Percentiles rank a stretch among this genome's conserved stretches.
Evolutionary conservation across 1,284 basidiomycete genomes (phyloP).

Genomic region (Gastroboletus turbinatus): DNA sequence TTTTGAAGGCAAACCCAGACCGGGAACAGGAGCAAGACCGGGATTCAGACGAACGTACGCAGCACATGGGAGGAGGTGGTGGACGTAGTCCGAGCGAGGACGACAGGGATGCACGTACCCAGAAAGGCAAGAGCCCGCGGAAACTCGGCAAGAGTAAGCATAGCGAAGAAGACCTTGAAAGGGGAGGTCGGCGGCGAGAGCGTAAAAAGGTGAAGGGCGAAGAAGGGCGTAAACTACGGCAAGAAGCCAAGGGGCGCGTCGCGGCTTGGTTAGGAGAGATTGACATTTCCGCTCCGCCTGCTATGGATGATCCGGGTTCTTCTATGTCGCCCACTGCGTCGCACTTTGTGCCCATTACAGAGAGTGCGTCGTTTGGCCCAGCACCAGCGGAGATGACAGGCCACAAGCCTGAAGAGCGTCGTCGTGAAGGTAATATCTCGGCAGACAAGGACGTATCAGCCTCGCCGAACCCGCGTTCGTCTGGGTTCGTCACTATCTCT

Average conservation of each 20-base stretch:
- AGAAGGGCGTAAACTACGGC: constrained; percentile 41
- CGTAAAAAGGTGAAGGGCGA: constrained; percentile 28
- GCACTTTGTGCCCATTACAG: constrained; percentile 23
- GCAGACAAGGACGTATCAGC: constrained; percentile 33
- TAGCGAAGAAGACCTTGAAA: constrained; percentile 34
- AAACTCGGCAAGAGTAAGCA: constrained; percentile 30
- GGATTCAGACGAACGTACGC: constrained; percentile 51
- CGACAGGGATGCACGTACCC: constrained; percentile 32
- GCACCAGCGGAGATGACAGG: constrained; percentile 12
- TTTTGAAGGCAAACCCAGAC: constrained; percentile 20
- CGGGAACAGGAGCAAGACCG: constrained; percentile 39
- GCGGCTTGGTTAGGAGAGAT: constrained; percentile 73
- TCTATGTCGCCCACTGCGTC: constrained; percentile 24
- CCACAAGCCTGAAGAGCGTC: constrained; percentile 4
- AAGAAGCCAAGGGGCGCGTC: constrained; percentile 66
- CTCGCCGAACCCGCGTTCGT: constrained; percentile 66
- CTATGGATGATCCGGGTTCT: constrained; percentile 21
- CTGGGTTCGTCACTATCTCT: constrained; percentile 67
- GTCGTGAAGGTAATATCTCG: neutral
- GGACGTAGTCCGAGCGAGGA: constrained; percentile 35
- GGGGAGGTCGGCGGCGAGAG: constrained; percentile 28
- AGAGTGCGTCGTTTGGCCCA: constrained; percentile 24
- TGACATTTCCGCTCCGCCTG: constrained; percentile 47
- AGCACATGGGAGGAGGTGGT: constrained; percentile 40
- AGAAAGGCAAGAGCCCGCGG: constrained; percentile 30